Evolutionary conservation across 768 basidiomycete genomes (phyloP).

Genomic region (Suillus decipiens): DNA sequence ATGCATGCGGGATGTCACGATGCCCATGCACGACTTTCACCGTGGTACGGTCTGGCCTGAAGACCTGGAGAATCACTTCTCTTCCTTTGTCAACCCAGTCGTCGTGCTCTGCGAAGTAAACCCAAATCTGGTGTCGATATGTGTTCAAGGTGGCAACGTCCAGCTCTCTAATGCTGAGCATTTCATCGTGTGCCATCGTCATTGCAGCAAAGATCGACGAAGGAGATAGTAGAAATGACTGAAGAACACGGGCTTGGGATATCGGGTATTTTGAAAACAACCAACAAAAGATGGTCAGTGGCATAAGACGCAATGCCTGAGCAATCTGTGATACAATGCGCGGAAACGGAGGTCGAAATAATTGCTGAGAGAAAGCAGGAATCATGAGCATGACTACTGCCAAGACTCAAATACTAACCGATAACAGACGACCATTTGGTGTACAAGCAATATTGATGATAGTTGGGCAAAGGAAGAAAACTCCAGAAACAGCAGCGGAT

Average conservation of each 20-base stretch:
- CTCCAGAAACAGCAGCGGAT: constrained; percentile 37
- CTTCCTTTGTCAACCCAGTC: constrained; percentile 70
- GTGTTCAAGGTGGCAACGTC: constrained; percentile 48
- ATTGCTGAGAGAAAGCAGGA: constrained; percentile 35
- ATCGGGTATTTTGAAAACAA: constrained; percentile 55
- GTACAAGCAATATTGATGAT: constrained; percentile 62
- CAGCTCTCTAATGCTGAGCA: constrained; percentile 55
- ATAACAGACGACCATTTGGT: constrained; percentile 62
- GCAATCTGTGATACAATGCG: constrained; percentile 48
- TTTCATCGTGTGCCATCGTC: constrained; percentile 68
- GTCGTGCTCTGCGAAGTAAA: constrained; percentile 65
- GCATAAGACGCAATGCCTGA: constrained; percentile 37
- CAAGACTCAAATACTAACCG: constrained; percentile 41
- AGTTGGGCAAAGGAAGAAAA: constrained; percentile 72
- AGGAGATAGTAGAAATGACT: constrained; percentile 52
- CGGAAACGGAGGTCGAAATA: constrained; percentile 50
- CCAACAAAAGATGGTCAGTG: constrained; percentile 44
- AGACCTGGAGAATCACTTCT: constrained; percentile 40
- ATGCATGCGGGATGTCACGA: constrained; percentile 64
- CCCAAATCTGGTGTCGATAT: constrained; percentile 41
- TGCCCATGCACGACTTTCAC: constrained; percentile 45
- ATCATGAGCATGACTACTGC: neutral
- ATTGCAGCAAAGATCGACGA: constrained; percentile 53
- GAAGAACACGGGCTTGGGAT: constrained; percentile 46
- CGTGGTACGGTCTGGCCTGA: constrained; percentile 37